Base-by-base conservation (phyloP, 1,284 basidiomycete genomes). In the Paramarasmius palmivorus region DNA sequence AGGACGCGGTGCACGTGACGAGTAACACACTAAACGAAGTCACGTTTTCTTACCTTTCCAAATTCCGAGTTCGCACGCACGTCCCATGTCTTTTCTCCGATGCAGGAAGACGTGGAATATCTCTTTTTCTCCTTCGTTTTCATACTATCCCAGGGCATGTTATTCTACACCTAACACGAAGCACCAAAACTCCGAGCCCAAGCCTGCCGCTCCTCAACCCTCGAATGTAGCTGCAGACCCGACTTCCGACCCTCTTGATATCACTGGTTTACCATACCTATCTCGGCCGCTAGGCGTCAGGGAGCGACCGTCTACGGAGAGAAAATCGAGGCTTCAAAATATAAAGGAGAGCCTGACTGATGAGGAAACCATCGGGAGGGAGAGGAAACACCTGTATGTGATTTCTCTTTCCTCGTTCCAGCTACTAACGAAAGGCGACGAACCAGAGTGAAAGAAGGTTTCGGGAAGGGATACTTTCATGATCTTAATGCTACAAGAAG, bases 381-480 rank as follows among this genome's bases (percentile, higher is more conserved):
- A 93, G 65, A 75, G 92, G 49, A 78, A 83, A 61, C 87, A 90
- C 66, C 65, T 96, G 93, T 95, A 64, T 62, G 83, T 74, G 55
- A 64, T 59, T 4, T 48, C 52, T 56, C 25, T 5, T 34, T 38
- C 42, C 40, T 32, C 25, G 48, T 38, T 46, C 54, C 22, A 54
- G 48, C 35, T 19, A 47, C 58, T 2, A 32, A 47, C 4, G 8
- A 23, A 10, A 47, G 62, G 45, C 48, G 37, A 46, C 15, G 12
- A 32, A 22, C 4, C 61, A 96, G 93, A 58, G 83, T 97, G 52
- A 89, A 92, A 63, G 86, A 95, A 72, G 92, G 38, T 15, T 51
- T 88, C 0, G 83, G 84, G 14, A 89, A 88, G 63, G 94, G 95
- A 0, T 97, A 98, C 69, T 98, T 95, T 64, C 81, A 91, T 60